Conservation (phyloP, 2,329 filamentous ascomycete species). For the Corinectria fuckeliana region DNA sequence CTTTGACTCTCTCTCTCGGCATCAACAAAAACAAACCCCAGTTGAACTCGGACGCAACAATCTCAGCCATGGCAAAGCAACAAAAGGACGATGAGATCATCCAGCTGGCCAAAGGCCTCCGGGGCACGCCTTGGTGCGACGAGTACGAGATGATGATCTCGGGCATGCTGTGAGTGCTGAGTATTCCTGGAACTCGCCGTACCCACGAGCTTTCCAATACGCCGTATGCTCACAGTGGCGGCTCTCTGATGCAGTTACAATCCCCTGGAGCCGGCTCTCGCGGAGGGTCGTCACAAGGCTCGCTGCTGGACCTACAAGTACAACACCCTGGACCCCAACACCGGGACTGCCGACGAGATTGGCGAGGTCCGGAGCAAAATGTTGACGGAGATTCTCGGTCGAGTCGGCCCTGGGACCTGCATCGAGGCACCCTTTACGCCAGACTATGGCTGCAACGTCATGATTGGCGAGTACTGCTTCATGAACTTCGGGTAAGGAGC, state of each 20-base stretch:
- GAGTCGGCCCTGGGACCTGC: slow-evolving; percentile 48
- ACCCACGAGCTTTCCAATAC: neutral
- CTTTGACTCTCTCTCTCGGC: neutral
- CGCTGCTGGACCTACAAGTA: slow-evolving; percentile 30
- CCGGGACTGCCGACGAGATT: slow-evolving; percentile 19
- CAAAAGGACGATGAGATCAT: slow-evolving; percentile 17
- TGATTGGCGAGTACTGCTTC: slow-evolving; percentile 68
- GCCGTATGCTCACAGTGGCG: neutral
- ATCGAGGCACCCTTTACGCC: slow-evolving; percentile 68
- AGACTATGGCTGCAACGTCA: slow-evolving; percentile 72
- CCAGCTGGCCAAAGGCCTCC: slow-evolving; percentile 16
- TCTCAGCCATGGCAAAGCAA: slow-evolving; percentile 10
- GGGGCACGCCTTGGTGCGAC: slow-evolving; percentile 15
- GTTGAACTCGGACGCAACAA: neutral
- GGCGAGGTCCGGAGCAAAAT: slow-evolving; percentile 12
- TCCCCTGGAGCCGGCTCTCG: slow-evolving; percentile 9
- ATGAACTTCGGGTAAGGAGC: slow-evolving; percentile 53
- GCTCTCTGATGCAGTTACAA: slow-evolving; percentile 27
- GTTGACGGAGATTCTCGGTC: slow-evolving; percentile 26
- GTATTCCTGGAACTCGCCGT: neutral
- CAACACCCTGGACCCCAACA: slow-evolving; percentile 35
- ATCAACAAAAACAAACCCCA: neutral
- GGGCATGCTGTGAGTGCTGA: slow-evolving; percentile 17
- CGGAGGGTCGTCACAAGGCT: slow-evolving; percentile 33
- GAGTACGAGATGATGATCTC: slow-evolving; percentile 30